Evolutionary conservation across 129 eudicot species (phyloP).

Genomic region (Scalesia atractyloides): DNA sequence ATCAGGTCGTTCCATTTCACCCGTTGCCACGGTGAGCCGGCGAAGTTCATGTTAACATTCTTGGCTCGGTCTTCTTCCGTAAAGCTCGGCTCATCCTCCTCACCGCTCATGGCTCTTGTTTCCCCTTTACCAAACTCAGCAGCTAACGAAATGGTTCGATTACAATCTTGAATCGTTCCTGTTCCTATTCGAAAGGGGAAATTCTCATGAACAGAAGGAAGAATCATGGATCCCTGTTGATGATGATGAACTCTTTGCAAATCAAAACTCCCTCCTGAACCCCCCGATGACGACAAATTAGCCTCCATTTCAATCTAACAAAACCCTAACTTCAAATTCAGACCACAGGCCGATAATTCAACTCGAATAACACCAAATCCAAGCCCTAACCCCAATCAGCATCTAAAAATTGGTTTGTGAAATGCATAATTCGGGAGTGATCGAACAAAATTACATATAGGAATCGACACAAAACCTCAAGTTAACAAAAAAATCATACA

Average conservation of each 20-base stretch:
- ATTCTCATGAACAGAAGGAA: slow-evolving; percentile 47
- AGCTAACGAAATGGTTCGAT: slow-evolving; percentile 37
- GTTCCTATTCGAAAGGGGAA: slow-evolving; percentile 61
- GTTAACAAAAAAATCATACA: too few relatives aligned
- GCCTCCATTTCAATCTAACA: slow-evolving; percentile 49
- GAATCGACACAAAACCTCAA: too few relatives aligned
- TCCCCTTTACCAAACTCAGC: slow-evolving; percentile 52
- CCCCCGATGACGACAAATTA: slow-evolving; percentile 36
- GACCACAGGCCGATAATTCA: too few relatives aligned
- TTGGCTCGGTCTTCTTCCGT: too few relatives aligned
- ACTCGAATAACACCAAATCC: too few relatives aligned
- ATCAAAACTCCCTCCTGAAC: slow-evolving; percentile 48
- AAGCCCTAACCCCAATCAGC: too few relatives aligned
- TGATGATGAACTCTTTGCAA: slow-evolving; percentile 64
- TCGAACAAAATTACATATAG: too few relatives aligned
- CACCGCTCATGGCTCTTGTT: slow-evolving; percentile 52
- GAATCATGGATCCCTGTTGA: slow-evolving; percentile 47
- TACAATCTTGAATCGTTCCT: slow-evolving; percentile 47
- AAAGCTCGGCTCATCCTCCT: slow-evolving; percentile 78
- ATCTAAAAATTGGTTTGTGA: too few relatives aligned
- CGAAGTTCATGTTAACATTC: too few relatives aligned
- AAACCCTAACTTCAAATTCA: not conserved
- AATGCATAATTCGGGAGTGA: too few relatives aligned
- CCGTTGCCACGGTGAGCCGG: not conserved
- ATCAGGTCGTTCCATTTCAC: too few relatives aligned